Evolutionary conservation across 1,284 basidiomycete species (phyloP), one percentile per base, ranked within the genome.

Genomic region (Coriolopsis trogii): DNA sequence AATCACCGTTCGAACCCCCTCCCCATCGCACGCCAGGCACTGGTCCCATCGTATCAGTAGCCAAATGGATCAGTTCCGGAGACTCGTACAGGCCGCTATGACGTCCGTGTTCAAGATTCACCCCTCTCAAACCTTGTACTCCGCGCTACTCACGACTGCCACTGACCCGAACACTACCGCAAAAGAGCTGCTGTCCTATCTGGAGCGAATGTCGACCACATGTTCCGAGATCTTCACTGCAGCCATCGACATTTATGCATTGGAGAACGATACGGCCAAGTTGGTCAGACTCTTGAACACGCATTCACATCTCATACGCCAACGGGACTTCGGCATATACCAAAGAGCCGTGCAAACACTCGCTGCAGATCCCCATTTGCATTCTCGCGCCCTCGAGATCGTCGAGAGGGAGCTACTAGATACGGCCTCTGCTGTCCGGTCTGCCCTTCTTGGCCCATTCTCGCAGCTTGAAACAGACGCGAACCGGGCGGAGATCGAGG

Each of bases 241-340:
- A 0, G 78, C 83, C 0, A 70, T 87, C 10, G 75, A 76, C 3
- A 81, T 87, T 49, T 68, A 78, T 59, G 63, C 75, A 1, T 38
- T 63, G 4, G 71, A 75, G 36, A 60, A 64, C 53, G 62, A 77
- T 25, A 50, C 65, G 0, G 62, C 67, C 0, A 60, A 58, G 29
- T 67, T 85, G 55, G 47, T 70, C 23, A 37, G 51, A 0, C 71
- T 85, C 7, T 73, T 87, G 43, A 62, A 72, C 16, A 49, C 67
- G 0, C 69, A 85, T 58, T 66, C 69, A 1, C 73, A 84, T 49
- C 78, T 87, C 41, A 69, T 87, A 15, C 82, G 84, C 9, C 74
- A 82, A 0, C 76, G 79, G 20, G 84, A 87, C 46, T 67, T 74
- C 3, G 26, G 62, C 0, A 61, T 71, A 0, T 64, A 83, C 15